These are phyloP conservation scores for Pseudogymnoascus sp. DNA, from an alignment of 2,329 filamentous ascomycete species.

Conservation along the genomic window DNA sequence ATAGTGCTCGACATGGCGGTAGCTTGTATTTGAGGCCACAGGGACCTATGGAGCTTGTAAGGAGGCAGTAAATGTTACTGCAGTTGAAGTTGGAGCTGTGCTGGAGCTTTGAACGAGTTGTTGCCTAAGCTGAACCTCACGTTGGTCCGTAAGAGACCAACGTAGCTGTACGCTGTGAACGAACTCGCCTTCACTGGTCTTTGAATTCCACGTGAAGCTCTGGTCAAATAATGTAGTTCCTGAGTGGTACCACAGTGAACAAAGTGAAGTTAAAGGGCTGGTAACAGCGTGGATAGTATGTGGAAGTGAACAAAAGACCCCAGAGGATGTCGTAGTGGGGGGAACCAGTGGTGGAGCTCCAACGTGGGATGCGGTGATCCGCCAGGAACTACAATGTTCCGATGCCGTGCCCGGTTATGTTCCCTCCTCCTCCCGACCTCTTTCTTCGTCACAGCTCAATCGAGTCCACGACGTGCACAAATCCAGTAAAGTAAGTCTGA, in stretches of 20 bases:
- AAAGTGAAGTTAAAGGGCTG: neutral
- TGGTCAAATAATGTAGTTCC: neutral
- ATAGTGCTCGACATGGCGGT: constrained; percentile 15
- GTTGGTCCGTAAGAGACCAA: neutral
- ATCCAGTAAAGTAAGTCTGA: constrained; percentile 1
- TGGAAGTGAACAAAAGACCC: neutral
- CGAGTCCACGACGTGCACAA: constrained; percentile 2
- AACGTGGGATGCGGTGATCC: constrained; percentile 6
- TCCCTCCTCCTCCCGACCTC: constrained; percentile 4
- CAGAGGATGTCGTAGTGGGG: constrained; percentile 4
- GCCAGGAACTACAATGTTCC: neutral
- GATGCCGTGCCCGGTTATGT: constrained; percentile 7
- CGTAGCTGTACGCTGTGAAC: neutral
- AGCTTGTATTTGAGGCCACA: neutral
- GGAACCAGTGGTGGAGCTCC: neutral
- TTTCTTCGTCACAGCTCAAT: constrained; percentile 7
- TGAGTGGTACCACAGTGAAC: neutral
- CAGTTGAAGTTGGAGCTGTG: neutral
- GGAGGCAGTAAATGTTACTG: neutral
- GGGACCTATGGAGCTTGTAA: neutral
- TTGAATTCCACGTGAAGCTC: neutral
- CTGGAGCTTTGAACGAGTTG: neutral
- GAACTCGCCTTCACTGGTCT: neutral
- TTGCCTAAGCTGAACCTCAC: constrained; percentile 3
- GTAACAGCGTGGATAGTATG: neutral